phyloP scores from a whole-genome alignment of 2,329 filamentous ascomycete genomes.

The Aspergillus bombycis region DNA sequence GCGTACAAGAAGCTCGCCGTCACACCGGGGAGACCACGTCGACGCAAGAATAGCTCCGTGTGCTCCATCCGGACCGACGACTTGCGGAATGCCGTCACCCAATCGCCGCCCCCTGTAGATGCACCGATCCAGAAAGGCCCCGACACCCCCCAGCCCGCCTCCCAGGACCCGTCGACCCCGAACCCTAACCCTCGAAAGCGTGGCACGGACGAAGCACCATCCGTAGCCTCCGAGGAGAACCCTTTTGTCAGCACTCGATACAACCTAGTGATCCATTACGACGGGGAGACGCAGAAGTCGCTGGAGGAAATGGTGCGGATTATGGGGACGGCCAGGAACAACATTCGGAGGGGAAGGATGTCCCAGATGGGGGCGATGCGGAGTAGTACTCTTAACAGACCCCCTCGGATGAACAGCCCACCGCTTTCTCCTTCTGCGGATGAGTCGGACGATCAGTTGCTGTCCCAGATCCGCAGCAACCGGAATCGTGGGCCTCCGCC shows the following conservation, averaged over 20 bases:
- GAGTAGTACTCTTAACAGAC: conserved; percentile 19
- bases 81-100: conserved; percentile 6
- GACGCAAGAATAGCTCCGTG: conserved; percentile 47
- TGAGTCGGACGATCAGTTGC: conserved; percentile 15
- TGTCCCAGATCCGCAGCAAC: conserved; percentile 31
- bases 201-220: conserved; percentile 36
- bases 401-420: conserved; percentile 3
- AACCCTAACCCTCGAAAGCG: conserved; percentile 41
- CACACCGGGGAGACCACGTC: conserved; percentile 32
- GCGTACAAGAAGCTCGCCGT: conserved; percentile 44
- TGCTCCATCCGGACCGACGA: conserved; percentile 44
- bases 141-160: conserved; percentile 9
- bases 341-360: conserved; percentile 83
- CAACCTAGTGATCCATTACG: conserved; percentile 89
- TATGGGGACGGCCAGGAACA: conserved; percentile 77
- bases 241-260: conserved; percentile 69
- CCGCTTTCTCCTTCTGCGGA: neutral
- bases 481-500: conserved; percentile 21
- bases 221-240: conserved; percentile 35
- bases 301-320: conserved; percentile 83
- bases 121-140: conserved; percentile 5
- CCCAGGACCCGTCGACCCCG: conserved; percentile 18
- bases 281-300: conserved; percentile 79
- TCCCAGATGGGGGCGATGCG: conserved; percentile 35
- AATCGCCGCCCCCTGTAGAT: conserved; percentile 6